Base-by-base conservation (phyloP, 148 eudicot genomes). In the Simmondsia chinensis region DNA sequence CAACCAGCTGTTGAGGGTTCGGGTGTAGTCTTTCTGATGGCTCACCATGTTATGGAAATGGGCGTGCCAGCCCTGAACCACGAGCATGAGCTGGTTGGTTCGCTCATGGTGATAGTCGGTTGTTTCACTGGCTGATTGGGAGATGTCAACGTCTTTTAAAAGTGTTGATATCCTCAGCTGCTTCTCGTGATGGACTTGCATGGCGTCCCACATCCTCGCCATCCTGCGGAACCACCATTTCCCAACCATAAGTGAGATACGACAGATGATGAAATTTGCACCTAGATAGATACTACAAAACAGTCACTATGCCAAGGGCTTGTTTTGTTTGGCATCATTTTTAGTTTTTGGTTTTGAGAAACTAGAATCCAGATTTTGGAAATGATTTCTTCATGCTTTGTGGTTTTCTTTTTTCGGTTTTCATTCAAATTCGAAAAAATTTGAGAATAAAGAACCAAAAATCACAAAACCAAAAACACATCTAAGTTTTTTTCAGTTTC, bases 151-250 rank as follows among this genome's bases (percentile, higher is more conserved):
- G 4, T 25, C 32, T 50, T 60, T 66, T 29, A 85, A 22, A 3
- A 57, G 67, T 24, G 55, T 43, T 20, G 70, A 76, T 2, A 79
- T 65, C 39, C 72, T 70, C 5, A 68, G 60, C 59, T 91, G 95
- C 15, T 33, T 70, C 44, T 69, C 73, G 28, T 91, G 82, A 47
- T 82, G 66, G 13, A 9, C 45, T 50, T 52, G 73, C 94, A 91
- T 91, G 7, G 56, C 59, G 26, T 65, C 80, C 97, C 97, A 91
- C 97, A 91, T 85, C 38, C 50, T 48, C 19, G 83, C 95, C 97
- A 91, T 82, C 65, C 97, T 91, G 74, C 50, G 47, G 27, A 15
- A 17, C n/a, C n/a, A n/a, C n/a, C n/a, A n/a, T n/a, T n/a, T n/a
- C n/a, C n/a, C n/a, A n/a, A n/a, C n/a, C 44, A 40, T 10, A 48